Conservation (phyloP, 768 basidiomycete species). For the Pleurotus cornucopiae region DNA sequence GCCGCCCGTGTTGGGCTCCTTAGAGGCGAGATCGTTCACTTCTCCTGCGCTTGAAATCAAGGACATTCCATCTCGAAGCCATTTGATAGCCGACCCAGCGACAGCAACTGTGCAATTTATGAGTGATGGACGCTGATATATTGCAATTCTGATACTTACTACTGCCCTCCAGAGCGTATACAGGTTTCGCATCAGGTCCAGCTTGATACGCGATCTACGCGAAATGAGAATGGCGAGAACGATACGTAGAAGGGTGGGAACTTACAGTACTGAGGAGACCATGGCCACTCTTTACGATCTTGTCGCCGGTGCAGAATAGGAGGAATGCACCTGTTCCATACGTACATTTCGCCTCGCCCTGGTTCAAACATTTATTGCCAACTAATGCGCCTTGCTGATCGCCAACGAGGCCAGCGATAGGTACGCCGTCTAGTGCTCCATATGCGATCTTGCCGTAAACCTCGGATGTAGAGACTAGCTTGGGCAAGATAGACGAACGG, state of each 20-base stretch:
- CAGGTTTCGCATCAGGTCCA: conserved; percentile 69
- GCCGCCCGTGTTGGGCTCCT: conserved; percentile 78
- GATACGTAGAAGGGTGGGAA: neutral
- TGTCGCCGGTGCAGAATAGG: conserved; percentile 87
- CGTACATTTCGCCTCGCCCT: conserved; percentile 96
- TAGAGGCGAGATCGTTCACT: conserved; percentile 79
- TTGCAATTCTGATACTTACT: conserved; percentile 44
- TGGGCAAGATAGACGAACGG: conserved; percentile 73
- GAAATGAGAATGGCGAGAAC: neutral
- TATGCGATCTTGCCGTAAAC: conserved; percentile 77
- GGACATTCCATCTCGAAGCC: conserved; percentile 89
- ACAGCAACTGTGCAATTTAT: conserved; percentile 62
- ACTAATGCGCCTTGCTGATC: conserved; percentile 97
- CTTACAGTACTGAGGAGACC: conserved; percentile 86
- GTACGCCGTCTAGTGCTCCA: conserved; percentile 68
- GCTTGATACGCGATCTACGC: conserved; percentile 84
- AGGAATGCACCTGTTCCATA: conserved; percentile 98
- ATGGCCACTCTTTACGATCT: conserved; percentile 80
- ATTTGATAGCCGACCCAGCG: conserved; percentile 93
- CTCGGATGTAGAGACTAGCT: conserved; percentile 87
- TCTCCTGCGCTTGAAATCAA: conserved; percentile 79
- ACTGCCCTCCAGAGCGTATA: conserved; percentile 93
- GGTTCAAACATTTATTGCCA: conserved; percentile 90
- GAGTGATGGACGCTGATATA: neutral
- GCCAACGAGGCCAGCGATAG: conserved; percentile 92